Conservation (phyloP, 805 yeast genomes). For the Jamesozyma spencerorum region DNA sequence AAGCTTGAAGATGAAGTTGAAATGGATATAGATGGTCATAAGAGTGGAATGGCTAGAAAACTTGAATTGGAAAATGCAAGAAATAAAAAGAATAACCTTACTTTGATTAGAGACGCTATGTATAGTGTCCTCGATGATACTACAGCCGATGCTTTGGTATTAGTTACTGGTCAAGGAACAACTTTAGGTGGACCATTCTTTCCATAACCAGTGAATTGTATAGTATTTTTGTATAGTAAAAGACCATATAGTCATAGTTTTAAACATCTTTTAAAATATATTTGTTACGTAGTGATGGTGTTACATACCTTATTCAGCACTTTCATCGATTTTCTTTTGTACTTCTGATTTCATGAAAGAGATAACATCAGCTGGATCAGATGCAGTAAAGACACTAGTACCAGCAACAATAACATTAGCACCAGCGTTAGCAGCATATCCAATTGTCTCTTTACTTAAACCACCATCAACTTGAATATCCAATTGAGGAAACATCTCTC, state of each 20-base stretch:
- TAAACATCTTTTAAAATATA: too few species aligned
- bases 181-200: conserved; percentile 70
- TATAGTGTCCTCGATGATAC: conserved; percentile 65
- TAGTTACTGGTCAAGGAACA: conserved; percentile 61
- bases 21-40: conserved; percentile 38
- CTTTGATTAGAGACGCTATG: conserved; percentile 48
- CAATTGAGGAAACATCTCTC: conserved; percentile 64
- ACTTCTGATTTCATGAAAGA: conserved; percentile 58
- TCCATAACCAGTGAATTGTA: conserved; percentile 21
- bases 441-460: conserved; percentile 74
- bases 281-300: neutral
- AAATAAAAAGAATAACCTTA: conserved; percentile 32
- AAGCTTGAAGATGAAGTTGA: conserved; percentile 31
- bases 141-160: conserved; percentile 34
- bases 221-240: neutral
- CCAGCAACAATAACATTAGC: conserved; percentile 98
- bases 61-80: neutral
- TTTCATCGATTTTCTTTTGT: conserved; percentile 23
- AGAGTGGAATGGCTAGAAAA: conserved; percentile 15
- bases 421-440: conserved; percentile 88
- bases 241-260: too few species aligned
- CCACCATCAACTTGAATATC: conserved; percentile 98
- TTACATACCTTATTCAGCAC: neutral
- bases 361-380: conserved; percentile 70
- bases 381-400: conserved; percentile 82